phyloP scores from a whole-genome alignment of 192 early-diverging fungal genomes.

The Coemansia reversa region DNA sequence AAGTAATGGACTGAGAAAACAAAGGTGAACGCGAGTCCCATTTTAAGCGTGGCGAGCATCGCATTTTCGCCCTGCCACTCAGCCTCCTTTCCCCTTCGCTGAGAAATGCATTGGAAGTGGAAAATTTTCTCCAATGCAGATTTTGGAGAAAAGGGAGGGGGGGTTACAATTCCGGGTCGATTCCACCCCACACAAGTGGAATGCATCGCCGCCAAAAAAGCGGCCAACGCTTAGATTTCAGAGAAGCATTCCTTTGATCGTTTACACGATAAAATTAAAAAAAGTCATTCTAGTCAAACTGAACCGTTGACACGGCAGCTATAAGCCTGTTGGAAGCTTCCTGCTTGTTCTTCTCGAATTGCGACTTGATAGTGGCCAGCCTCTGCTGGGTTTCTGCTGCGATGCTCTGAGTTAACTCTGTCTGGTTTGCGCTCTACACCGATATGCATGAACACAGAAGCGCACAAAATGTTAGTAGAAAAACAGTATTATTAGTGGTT shows the following conservation, averaged over 20 bases:
- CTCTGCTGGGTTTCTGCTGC: constrained; percentile 34
- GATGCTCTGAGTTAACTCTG: constrained; percentile 33
- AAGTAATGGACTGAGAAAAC: constrained; percentile 16
- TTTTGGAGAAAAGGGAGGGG: no score
- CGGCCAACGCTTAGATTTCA: no score
- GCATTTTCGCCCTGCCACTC: constrained; percentile 9
- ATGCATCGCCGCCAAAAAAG: no score
- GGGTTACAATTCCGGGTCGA: constrained; percentile 8
- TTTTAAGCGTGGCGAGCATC: constrained; percentile 23
- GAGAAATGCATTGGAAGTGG: neutral
- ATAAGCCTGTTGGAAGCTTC: constrained; percentile 35
- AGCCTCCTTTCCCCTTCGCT: constrained; percentile 5
- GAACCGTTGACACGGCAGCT: constrained; percentile 26
- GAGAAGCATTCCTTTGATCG: no score
- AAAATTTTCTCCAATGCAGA: constrained; percentile 20
- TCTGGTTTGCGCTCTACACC: constrained; percentile 35
- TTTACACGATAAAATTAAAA: neutral
- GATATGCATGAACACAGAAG: neutral
- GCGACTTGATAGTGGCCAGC: constrained; percentile 27
- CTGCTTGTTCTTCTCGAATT: constrained; percentile 49
- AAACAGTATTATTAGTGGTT: no score
- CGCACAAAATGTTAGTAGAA: no score
- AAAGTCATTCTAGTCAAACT: constrained; percentile 2
- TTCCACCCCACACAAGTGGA: constrained; percentile 1
- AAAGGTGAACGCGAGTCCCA: constrained; percentile 7